phyloP scores from a whole-genome alignment of 2,329 filamentous ascomycete species.

The Trichophyton simii region DNA sequence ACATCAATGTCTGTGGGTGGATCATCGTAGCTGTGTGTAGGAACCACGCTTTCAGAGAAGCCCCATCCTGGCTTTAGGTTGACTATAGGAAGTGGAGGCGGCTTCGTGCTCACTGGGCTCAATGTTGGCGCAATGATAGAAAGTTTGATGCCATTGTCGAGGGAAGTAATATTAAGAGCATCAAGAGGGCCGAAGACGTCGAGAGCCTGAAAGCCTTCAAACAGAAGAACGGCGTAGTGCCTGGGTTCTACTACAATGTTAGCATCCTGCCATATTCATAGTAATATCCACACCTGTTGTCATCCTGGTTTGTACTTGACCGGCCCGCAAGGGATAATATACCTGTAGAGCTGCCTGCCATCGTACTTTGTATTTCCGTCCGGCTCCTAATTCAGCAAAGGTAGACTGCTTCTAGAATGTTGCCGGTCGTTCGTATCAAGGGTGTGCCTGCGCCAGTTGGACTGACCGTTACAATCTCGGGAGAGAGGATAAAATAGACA shows the following conservation, averaged over 20 bases:
- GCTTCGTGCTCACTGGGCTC: constrained; percentile 23
- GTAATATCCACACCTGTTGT: background rate
- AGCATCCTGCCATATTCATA: background rate
- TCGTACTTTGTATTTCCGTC: background rate
- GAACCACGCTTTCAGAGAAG: constrained; percentile 30
- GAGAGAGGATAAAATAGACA: too few species aligned
- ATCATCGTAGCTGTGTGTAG: constrained; percentile 44
- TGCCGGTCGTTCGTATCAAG: background rate
- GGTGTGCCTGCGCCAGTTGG: too few species aligned
- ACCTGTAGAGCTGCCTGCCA: background rate
- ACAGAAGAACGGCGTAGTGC: constrained; percentile 21
- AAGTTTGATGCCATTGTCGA: constrained; percentile 16
- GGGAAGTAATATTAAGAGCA: constrained; percentile 27
- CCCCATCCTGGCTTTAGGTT: constrained; percentile 11
- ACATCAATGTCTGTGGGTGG: constrained; percentile 44
- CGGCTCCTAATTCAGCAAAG: background rate
- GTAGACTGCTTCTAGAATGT: background rate
- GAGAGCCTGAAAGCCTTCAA: constrained; percentile 31
- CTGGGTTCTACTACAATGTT: background rate
- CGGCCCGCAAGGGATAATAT: background rate
- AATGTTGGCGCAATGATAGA: constrained; percentile 23
- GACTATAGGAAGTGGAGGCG: constrained; percentile 3
- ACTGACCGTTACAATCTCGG: too few species aligned
- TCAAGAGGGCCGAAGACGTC: constrained; percentile 38
- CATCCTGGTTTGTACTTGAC: background rate